Evolutionary conservation across 2,329 filamentous ascomycete genomes (phyloP).

Genomic region (Colletotrichum eleusines): DNA sequence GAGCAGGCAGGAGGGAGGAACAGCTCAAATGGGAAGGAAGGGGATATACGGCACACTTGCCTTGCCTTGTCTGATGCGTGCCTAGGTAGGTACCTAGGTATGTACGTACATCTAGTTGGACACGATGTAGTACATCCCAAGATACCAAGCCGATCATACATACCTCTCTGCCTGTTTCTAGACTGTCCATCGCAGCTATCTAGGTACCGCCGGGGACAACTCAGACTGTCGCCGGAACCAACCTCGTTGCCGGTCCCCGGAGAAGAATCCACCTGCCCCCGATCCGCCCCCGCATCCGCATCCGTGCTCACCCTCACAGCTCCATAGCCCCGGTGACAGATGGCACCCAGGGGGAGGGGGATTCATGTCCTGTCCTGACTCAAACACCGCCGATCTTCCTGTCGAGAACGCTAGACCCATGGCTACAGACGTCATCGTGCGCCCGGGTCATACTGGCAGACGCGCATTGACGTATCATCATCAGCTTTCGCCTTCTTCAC

Average conservation of each 20-base stretch:
- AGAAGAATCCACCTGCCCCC: background rate
- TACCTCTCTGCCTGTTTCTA: no score
- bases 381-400: background rate
- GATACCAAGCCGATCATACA: no score
- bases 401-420: background rate
- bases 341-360: background rate
- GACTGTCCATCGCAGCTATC: no score
- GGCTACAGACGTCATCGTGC: slow-evolving; percentile 34
- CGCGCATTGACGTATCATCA: slow-evolving; percentile 4
- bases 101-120: no score
- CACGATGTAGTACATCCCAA: no score
- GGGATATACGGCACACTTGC: no score
- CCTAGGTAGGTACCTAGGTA: no score
- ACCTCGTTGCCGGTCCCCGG: background rate
- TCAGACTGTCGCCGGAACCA: background rate
- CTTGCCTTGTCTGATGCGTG: background rate
- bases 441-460: background rate
- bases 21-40: background rate
- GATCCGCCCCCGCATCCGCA: background rate
- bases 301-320: background rate
- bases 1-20: background rate
- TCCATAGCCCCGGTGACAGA: background rate
- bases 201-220: background rate
- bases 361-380: background rate
- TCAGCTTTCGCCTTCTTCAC: background rate